Conservation (phyloP, 495 filamentous ascomycete genomes). For the Penicillium malachiteum region DNA sequence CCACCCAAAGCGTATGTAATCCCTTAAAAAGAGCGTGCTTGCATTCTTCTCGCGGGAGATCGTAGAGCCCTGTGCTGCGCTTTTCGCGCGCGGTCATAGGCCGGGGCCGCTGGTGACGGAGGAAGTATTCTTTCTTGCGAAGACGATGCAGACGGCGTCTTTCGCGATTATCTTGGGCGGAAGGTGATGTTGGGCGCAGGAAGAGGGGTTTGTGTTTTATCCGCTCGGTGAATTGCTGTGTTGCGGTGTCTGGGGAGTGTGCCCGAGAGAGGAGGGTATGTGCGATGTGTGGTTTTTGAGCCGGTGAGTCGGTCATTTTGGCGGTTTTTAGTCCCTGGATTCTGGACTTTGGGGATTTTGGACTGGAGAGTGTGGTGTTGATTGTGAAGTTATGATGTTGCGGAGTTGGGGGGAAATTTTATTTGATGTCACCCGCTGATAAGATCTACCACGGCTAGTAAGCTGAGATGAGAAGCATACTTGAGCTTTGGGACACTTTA, state of each 20-base stretch:
- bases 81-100: conserved; percentile 82
- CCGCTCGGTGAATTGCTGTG: conserved; percentile 73
- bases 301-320: conserved; percentile 32
- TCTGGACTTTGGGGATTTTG: no score
- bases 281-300: conserved; percentile 51
- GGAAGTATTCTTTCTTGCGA: conserved; percentile 52
- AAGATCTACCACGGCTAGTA: conserved; percentile 10
- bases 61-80: conserved; percentile 67
- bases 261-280: conserved; percentile 69
- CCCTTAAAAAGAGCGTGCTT: conserved; percentile 76
- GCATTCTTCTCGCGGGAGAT: conserved; percentile 63
- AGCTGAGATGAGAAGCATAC: no score
- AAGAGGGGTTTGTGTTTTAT: conserved; percentile 79
- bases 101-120: conserved; percentile 64
- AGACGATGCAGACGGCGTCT: conserved; percentile 58
- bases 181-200: conserved; percentile 69
- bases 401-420: conserved; percentile 22
- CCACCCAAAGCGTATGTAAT: conserved; percentile 75
- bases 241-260: conserved; percentile 67
- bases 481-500: no score
- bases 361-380: background rate
- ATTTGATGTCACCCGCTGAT: conserved; percentile 28
- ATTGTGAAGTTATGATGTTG: conserved; percentile 2
- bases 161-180: conserved; percentile 60
- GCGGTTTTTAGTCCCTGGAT: background rate